Conservation (phyloP, 768 basidiomycete genomes). For the Lactifluus piperatus region DNA sequence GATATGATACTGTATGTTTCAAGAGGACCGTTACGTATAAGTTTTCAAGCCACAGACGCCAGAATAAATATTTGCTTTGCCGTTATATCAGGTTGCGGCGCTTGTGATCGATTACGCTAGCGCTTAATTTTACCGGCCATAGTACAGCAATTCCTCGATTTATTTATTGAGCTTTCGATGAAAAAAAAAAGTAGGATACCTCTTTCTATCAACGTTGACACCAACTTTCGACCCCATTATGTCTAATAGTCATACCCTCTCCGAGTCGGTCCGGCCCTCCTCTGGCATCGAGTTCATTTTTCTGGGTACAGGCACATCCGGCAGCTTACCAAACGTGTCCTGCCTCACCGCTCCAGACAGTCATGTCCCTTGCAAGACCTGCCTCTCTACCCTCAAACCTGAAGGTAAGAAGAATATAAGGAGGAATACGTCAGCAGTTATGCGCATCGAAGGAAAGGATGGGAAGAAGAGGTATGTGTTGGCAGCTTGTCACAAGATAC, state of each 20-base stretch:
- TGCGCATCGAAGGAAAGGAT: constrained; percentile 39
- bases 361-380: constrained; percentile 47
- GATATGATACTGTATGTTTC: not conserved
- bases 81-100: not conserved
- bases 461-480: constrained; percentile 43
- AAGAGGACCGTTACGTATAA: not conserved
- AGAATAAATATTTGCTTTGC: not conserved
- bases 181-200: not conserved
- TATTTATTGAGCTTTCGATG: not conserved
- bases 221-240: not conserved
- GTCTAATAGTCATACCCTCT: not conserved
- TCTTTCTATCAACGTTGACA: not conserved
- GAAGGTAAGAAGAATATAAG: constrained; percentile 78
- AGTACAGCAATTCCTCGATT: not conserved
- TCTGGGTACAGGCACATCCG: constrained; percentile 77
- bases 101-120: not conserved
- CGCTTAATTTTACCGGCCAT: not conserved
- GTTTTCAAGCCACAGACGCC: not conserved
- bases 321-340: constrained; percentile 54
- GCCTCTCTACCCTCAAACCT: constrained; percentile 54
- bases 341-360: constrained; percentile 67
- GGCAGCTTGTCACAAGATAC: not conserved
- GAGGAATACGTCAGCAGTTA: constrained; percentile 70
- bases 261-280: not conserved
- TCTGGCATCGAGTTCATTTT: constrained; percentile 56